Conservation (phyloP, 2,329 filamentous ascomycete species). For the Rosellinia necatrix region DNA sequence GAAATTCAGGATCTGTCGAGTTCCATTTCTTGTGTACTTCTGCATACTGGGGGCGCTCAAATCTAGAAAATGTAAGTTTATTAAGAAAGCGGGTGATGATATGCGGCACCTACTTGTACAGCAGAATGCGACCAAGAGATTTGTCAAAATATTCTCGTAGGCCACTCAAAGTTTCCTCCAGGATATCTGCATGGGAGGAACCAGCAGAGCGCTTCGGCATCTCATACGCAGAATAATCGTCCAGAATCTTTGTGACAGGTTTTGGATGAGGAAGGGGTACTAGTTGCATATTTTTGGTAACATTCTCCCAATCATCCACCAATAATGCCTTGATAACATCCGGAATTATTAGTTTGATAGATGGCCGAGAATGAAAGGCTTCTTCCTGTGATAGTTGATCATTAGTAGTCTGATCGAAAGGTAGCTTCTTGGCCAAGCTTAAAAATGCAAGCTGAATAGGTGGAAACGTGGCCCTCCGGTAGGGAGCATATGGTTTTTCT, state of each 20-base stretch:
- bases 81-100: neutral
- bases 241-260: constrained; percentile 76
- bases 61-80: constrained; percentile 54
- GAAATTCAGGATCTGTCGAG: constrained; percentile 62
- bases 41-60: constrained; percentile 87
- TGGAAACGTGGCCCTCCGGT: neutral
- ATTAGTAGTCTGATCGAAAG: constrained; percentile 15
- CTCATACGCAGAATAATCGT: constrained; percentile 78
- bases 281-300: constrained; percentile 92
- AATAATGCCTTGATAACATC: constrained; percentile 90
- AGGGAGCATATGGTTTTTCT: constrained; percentile 23
- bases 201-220: constrained; percentile 66
- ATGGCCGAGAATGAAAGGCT: constrained; percentile 78
- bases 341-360: constrained; percentile 83
- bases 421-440: neutral
- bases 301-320: constrained; percentile 98
- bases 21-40: constrained; percentile 75
- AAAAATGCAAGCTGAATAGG: neutral
- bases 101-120: constrained; percentile 67
- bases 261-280: constrained; percentile 80
- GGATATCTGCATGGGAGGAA: constrained; percentile 77
- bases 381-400: constrained; percentile 74
- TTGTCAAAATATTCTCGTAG: constrained; percentile 95
- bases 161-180: constrained; percentile 86
- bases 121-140: constrained; percentile 80